These are phyloP conservation scores for Hevea brasiliensis DNA, from an alignment of 345 rosid species.

Conservation along the genomic window DNA sequence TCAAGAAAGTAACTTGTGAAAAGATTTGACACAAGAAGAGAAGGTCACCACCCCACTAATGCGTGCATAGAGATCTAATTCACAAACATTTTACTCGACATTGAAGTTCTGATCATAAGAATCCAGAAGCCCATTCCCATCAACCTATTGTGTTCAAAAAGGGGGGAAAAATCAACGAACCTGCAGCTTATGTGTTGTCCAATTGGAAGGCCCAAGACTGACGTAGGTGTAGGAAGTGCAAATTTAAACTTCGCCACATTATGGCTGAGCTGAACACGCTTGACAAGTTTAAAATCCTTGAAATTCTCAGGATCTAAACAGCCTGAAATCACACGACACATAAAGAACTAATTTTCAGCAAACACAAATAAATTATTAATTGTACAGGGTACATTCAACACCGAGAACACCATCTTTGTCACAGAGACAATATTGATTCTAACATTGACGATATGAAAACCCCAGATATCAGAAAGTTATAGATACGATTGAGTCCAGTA, in stretches of 20 bases:
- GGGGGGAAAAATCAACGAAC: constrained; percentile 32
- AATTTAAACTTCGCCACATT: constrained; percentile 92
- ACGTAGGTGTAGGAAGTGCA: constrained; percentile 71
- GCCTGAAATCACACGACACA: constrained; percentile 35
- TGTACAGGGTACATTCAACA: not conserved
- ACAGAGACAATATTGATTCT: not conserved
- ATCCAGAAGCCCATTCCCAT: not conserved
- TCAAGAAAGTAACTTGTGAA: not conserved
- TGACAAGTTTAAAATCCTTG: constrained; percentile 88
- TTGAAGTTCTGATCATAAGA: too few species aligned
- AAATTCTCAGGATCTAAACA: constrained; percentile 86
- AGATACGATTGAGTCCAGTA: not conserved
- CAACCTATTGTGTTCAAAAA: not conserved
- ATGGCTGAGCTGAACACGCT: constrained; percentile 78
- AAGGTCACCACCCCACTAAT: too few species aligned
- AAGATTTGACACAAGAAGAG: too few species aligned
- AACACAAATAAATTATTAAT: not conserved
- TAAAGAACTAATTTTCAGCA: not conserved
- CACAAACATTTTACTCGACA: not conserved
- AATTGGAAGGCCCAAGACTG: constrained; percentile 92
- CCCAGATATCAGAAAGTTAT: too few species aligned
- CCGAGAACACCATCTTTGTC: not conserved
- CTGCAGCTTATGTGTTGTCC: constrained; percentile 98
- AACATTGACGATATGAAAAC: not conserved
- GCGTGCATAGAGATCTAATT: not conserved